Evolutionary conservation across 192 early-diverging fungal species (phyloP).

Genomic region (Dispira simplex): DNA sequence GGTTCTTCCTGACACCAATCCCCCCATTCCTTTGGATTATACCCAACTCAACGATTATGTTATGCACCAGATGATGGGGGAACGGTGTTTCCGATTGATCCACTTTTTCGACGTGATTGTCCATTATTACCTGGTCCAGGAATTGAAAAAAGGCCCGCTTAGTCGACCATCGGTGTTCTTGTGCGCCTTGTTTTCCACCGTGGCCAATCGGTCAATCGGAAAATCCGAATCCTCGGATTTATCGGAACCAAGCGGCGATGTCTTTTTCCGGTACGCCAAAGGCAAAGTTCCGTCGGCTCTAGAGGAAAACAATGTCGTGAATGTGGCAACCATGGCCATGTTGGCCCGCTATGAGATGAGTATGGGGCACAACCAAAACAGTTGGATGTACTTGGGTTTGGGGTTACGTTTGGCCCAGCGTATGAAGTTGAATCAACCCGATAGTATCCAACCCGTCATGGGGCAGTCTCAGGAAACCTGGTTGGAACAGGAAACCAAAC

Average conservation of each 20-base stretch:
- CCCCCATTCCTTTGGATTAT: neutral
- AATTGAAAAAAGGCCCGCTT: neutral
- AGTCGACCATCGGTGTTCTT: neutral
- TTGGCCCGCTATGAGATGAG: neutral
- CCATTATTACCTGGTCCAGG: neutral
- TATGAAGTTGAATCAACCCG: neutral
- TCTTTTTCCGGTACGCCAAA: slow-evolving; percentile 1
- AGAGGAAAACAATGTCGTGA: neutral
- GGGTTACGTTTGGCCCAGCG: slow-evolving; percentile 1
- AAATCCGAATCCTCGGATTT: neutral
- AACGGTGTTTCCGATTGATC: neutral
- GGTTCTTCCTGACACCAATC: neutral
- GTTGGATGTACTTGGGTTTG: slow-evolving; percentile 1
- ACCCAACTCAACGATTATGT: neutral
- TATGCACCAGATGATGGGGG: neutral
- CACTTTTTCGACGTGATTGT: neutral
- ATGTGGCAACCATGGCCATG: neutral
- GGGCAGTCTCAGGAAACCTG: neutral
- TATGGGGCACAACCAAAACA: neutral
- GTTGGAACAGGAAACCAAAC: neutral
- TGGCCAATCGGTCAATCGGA: neutral
- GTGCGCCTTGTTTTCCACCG: neutral
- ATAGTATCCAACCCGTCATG: neutral
- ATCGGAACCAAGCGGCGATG: neutral
- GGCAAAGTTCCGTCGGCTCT: neutral